Conservation (phyloP, 441 rosid species). For the Capsella rubella region DNA sequence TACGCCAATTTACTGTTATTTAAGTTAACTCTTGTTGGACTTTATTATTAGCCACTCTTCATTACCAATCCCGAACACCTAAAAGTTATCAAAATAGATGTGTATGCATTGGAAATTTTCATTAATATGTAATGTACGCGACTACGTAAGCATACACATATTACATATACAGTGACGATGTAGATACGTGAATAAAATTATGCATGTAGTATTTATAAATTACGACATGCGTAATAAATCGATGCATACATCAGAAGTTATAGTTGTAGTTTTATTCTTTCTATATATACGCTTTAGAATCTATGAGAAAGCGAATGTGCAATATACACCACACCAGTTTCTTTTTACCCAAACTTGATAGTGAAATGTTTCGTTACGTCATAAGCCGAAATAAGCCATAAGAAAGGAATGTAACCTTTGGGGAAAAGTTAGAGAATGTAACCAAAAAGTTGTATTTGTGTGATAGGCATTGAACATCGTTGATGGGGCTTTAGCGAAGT, state of each 20-base stretch:
- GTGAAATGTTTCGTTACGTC: background rate
- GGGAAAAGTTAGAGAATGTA: background rate
- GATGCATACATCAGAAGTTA: background rate
- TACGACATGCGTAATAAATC: background rate
- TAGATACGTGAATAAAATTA: background rate
- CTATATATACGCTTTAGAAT: background rate
- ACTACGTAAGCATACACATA: constrained; percentile 21
- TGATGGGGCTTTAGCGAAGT: background rate
- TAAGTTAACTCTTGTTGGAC: no score
- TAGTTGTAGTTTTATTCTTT: background rate
- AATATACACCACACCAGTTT: background rate
- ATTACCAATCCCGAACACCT: no score
- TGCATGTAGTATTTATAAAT: constrained; percentile 5
- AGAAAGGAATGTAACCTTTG: background rate
- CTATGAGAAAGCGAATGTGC: constrained; percentile 2
- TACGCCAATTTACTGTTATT: no score
- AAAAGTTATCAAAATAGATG: background rate
- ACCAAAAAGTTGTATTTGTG: background rate
- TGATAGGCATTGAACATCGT: background rate
- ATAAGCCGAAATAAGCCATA: background rate
- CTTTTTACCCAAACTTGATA: background rate
- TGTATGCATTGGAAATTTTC: background rate
- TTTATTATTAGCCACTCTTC: no score
- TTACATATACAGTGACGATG: background rate
- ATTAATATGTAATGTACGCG: constrained; percentile 8